Conservation (phyloP, 139 green algal genomes). For the Asterochloris erici region DNA sequence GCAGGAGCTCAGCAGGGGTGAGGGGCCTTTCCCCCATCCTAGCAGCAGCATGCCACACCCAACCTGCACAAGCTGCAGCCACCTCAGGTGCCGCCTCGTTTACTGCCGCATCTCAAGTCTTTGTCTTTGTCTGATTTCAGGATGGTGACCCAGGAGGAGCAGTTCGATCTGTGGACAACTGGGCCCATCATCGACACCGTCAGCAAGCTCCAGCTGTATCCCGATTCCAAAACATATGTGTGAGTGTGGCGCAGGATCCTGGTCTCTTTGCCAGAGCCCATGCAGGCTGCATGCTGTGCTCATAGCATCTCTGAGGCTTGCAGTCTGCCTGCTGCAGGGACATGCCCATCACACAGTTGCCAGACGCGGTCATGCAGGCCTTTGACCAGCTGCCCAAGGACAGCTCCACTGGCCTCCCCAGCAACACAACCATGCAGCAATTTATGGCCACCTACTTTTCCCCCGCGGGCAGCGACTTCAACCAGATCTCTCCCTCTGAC, state of each 20-base stretch:
- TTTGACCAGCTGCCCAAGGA: constrained; percentile 5
- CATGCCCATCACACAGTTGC: neutral
- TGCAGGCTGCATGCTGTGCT: neutral
- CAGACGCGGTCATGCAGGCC: neutral
- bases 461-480: constrained; percentile 20
- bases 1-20: no score
- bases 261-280: neutral
- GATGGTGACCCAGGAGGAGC: no score
- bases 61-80: no score
- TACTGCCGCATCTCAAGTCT: no score
- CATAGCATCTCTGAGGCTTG: neutral
- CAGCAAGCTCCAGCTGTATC: neutral
- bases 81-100: no score
- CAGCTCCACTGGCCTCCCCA: neutral
- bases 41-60: no score
- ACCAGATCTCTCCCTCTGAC: constrained; percentile 5
- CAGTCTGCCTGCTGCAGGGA: neutral
- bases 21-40: no score
- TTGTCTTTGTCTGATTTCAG: no score
- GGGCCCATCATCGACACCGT: neutral
- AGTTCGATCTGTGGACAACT: neutral
- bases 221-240: constrained; percentile 18
- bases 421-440: constrained; percentile 1
- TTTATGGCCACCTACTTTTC: constrained; percentile 5
- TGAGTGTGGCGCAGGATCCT: neutral